phyloP scores from a whole-genome alignment of 257 asterid genomes.

The Scutellaria minor region DNA sequence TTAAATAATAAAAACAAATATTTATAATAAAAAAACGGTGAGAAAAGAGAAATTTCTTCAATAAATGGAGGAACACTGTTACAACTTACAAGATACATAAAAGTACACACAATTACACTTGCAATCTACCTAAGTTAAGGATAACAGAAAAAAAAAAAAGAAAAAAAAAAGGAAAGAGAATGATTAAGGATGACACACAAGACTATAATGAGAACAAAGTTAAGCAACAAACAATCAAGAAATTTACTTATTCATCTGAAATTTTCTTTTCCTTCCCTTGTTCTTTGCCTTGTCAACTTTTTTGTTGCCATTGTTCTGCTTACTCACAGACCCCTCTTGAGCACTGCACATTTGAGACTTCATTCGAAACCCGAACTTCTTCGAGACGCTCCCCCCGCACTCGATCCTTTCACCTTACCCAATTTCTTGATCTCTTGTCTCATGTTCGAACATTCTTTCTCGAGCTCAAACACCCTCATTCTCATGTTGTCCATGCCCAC shows the following conservation, averaged over 20 bases:
- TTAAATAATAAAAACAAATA: too few species aligned
- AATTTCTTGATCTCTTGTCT: conserved; percentile 82
- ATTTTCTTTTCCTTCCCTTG: conserved; percentile 62
- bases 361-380: conserved; percentile 74
- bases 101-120: conserved; percentile 43
- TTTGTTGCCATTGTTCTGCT: conserved; percentile 51
- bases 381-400: conserved; percentile 74
- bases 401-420: conserved; percentile 67
- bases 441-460: conserved; percentile 91
- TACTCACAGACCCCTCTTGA: conserved; percentile 89
- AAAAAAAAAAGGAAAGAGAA: neutral
- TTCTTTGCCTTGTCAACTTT: conserved; percentile 62
- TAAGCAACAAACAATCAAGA: conserved; percentile 27
- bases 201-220: conserved; percentile 8
- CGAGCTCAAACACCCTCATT: conserved; percentile 85
- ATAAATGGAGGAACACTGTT: conserved; percentile 18
- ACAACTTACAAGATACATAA: conserved; percentile 38
- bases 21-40: neutral
- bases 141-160: conserved; percentile 4
- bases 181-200: conserved; percentile 33
- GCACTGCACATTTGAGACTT: conserved; percentile 99
- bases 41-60: conserved; percentile 24
- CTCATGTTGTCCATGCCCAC: conserved; percentile 99
- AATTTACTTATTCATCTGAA: conserved; percentile 41
- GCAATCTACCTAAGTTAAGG: conserved; percentile 42